Evolutionary conservation across 2,329 filamentous ascomycete species (phyloP).

Genomic region (Teratosphaeriaceae sp.): DNA sequence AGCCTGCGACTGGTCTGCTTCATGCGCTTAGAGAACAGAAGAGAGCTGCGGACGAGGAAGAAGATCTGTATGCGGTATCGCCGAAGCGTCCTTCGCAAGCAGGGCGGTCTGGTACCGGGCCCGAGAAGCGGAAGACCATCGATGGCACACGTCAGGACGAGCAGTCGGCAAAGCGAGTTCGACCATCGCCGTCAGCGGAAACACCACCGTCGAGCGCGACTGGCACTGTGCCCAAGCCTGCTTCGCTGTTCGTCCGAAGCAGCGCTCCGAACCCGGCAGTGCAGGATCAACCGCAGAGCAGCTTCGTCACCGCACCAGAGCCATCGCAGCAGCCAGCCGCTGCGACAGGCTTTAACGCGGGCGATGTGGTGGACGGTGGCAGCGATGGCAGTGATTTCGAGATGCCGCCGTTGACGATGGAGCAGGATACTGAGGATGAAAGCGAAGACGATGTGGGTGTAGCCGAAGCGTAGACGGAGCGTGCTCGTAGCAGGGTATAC

Average conservation of each 20-base stretch:
- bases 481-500: too few species aligned
- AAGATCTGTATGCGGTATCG: conserved; percentile 6
- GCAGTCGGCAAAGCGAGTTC: conserved; percentile 14
- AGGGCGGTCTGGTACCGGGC: not conserved
- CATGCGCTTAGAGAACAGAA: conserved; percentile 8
- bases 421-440: conserved; percentile 22
- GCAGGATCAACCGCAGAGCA: conserved; percentile 6
- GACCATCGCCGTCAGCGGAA: conserved; percentile 14
- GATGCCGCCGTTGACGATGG: conserved; percentile 29
- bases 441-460: conserved; percentile 8
- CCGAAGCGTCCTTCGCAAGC: not conserved
- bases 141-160: not conserved
- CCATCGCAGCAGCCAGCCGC: conserved; percentile 6
- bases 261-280: conserved; percentile 6
- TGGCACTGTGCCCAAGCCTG: conserved; percentile 8
- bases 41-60: not conserved
- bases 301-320: conserved; percentile 7
- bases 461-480: too few species aligned
- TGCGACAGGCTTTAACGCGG: conserved; percentile 3
- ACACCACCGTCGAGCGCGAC: conserved; percentile 4
- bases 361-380: conserved; percentile 6
- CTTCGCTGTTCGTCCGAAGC: conserved; percentile 6
- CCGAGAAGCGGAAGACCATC: not conserved
- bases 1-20: conserved; percentile 6
- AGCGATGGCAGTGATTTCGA: conserved; percentile 31